Evolutionary conservation across 2,329 filamentous ascomycete genomes (phyloP).

Genomic region (Zasmidium citrigriseum): DNA sequence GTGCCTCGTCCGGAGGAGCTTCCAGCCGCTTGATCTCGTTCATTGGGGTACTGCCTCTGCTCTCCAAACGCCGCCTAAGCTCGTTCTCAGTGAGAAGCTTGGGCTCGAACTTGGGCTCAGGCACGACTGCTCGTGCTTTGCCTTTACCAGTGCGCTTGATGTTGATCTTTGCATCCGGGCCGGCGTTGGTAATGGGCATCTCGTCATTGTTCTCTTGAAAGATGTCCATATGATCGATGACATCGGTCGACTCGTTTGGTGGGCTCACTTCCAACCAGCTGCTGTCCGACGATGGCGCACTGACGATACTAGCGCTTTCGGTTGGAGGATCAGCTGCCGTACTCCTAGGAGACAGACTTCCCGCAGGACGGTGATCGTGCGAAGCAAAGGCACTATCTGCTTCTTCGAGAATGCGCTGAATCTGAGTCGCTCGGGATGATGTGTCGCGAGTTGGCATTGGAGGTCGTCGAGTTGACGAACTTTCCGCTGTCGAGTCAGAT

Average conservation of each 20-base stretch:
- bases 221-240: constrained; percentile 8
- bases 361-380: constrained; percentile 1
- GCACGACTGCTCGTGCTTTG: constrained; percentile 27
- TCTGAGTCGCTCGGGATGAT: constrained; percentile 49
- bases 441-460: constrained; percentile 49
- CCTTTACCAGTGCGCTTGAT: constrained; percentile 32
- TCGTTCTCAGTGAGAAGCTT: constrained; percentile 14
- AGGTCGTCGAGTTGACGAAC: constrained; percentile 35
- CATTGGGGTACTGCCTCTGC: not conserved
- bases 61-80: constrained; percentile 5
- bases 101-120: constrained; percentile 22
- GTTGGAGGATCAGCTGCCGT: constrained; percentile 5
- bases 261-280: constrained; percentile 18
- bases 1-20: not conserved
- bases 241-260: constrained; percentile 4
- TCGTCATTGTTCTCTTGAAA: constrained; percentile 23
- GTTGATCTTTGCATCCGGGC: constrained; percentile 36
- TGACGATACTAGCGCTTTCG: constrained; percentile 13
- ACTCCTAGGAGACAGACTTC: constrained; percentile 1
- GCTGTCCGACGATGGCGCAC: constrained; percentile 12
- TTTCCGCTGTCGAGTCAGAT: not conserved
- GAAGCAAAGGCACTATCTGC: constrained; percentile 15
- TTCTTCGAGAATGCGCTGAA: constrained; percentile 51
- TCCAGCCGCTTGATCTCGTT: not conserved
- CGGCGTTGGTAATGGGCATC: constrained; percentile 38